These are phyloP conservation scores for Camelina sativa DNA, from an alignment of 345 rosid species.

Conservation along the genomic window DNA sequence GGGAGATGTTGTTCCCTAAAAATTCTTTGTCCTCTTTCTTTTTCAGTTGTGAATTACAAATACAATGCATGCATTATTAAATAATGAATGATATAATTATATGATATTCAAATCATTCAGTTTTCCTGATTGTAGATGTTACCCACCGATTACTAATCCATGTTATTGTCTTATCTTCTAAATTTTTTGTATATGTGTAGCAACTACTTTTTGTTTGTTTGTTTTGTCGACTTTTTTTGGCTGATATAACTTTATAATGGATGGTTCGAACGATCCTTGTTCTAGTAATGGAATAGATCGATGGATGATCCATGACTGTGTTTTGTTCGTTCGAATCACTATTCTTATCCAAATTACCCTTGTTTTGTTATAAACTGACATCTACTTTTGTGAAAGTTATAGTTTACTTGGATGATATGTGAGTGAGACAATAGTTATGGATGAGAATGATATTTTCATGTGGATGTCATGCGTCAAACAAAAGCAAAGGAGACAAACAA, in stretches of 20 bases:
- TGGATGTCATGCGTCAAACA: slow-evolving; percentile 46
- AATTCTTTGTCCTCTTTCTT: background rate
- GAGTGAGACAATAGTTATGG: slow-evolving; percentile 44
- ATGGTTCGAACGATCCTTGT: slow-evolving; percentile 14
- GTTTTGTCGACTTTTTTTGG: background rate
- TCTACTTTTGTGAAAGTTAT: slow-evolving; percentile 37
- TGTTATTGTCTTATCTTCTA: background rate
- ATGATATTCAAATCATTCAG: background rate
- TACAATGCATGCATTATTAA: background rate
- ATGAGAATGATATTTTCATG: slow-evolving; percentile 48
- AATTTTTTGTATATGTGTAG: background rate
- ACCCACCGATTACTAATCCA: too few relatives aligned
- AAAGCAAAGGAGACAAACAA: slow-evolving; percentile 40
- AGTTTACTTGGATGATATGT: slow-evolving; percentile 46
- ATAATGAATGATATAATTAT: background rate
- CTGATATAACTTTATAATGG: slow-evolving; percentile 33
- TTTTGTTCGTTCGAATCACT: slow-evolving; percentile 34
- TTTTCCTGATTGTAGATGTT: background rate
- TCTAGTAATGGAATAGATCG: slow-evolving; percentile 25
- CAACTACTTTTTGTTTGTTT: background rate
- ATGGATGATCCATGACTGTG: slow-evolving; percentile 36
- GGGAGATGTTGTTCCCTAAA: slow-evolving; percentile 9
- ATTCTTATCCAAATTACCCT: slow-evolving; percentile 38
- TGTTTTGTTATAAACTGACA: slow-evolving; percentile 7
- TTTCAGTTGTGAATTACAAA: slow-evolving; percentile 4